Percentiles rank a stretch among this genome's conserved stretches.
Conservation (phyloP, 1,284 basidiomycete species). For the Sporisorium sorghi region DNA sequence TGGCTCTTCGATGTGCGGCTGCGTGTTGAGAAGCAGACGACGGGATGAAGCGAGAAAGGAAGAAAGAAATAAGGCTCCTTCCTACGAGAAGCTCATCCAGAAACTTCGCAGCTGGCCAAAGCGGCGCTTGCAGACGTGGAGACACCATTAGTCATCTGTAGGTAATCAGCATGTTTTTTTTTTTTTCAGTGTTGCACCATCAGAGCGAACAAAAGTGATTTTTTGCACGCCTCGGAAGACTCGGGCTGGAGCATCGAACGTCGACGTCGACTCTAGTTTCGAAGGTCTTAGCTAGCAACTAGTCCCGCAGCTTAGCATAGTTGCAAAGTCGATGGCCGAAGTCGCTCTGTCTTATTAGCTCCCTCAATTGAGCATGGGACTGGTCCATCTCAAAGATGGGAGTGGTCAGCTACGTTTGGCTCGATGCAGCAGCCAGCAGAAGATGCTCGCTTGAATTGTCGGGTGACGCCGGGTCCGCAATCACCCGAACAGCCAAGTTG, state of each 20-base stretch:
- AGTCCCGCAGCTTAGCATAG: not conserved
- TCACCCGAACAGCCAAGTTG: conserved; percentile 19
- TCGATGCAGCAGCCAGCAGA: too few species aligned
- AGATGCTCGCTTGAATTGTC: conserved; percentile 1
- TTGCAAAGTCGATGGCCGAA: not conserved
- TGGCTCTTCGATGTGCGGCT: not conserved
- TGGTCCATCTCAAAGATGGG: too few species aligned
- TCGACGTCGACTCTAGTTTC: not conserved
- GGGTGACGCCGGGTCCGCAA: conserved; percentile 40
- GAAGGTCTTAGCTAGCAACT: not conserved
- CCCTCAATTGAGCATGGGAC: not conserved
- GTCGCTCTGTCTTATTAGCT: not conserved
- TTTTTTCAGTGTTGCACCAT: too few species aligned
- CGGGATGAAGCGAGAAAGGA: not conserved
- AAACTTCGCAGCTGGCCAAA: conserved; percentile 33
- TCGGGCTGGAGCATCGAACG: not conserved
- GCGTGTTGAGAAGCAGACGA: not conserved
- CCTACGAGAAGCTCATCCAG: too few species aligned
- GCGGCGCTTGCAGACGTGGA: conserved; percentile 31
- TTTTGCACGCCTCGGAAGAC: not conserved
- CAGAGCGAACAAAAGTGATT: too few species aligned
- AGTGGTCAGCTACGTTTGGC: too few species aligned
- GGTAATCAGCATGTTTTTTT: not conserved
- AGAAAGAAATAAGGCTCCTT: not conserved
- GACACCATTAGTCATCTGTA: conserved; percentile 22